Base-by-base conservation (phyloP, 768 basidiomycete genomes). In the Panus rudis region DNA sequence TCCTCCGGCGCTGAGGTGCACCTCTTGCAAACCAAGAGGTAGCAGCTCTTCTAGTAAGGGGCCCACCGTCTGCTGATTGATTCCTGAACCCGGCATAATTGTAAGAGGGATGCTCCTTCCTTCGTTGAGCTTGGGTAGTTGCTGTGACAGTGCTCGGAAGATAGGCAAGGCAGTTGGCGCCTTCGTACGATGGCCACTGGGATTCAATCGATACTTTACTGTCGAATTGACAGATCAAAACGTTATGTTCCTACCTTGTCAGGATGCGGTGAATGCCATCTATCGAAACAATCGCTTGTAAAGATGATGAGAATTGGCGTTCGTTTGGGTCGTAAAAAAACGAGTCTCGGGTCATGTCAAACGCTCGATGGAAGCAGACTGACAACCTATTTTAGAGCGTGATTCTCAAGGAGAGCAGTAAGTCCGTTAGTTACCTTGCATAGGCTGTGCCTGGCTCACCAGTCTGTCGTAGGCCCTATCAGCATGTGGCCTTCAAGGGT, bases 41-140 rank as follows among this genome's bases (percentile, higher is more conserved):
- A 78, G 52, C 27, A 89, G 64, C 16, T 62, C 51, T 17, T 68
- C 52, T 39, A 86, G 63, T 25, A 91, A 35, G 10, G 50, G 40
- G 1, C 63, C 57, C n/a, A 81, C 63, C 1, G 75, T 86, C 7
- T 65, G 53, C 6, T 69, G 57, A 50, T 82, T 86, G 42, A 91
- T 77, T 1, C 88, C 87, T 10, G 84, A 83, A 4, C 88, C 88
- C 3, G 85, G 81, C 49, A 90, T 73, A 38, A 92, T 72, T 7
- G 22, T 42, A 5, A 60, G 41, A 1, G 58, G 13, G 43, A 45
- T 35, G 46, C 47, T 6, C 13, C 25, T 39, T 44, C 43, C 8
- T 17, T n/a, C n/a, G 12, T 19, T 33, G 45, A 46, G 24, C n/a
- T n/a, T n/a, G n/a, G n/a, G n/a, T n/a, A n/a, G n/a, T n/a, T n/a